Evolutionary conservation across 768 basidiomycete genomes (phyloP).

Genomic region (Trametes coccinea): DNA sequence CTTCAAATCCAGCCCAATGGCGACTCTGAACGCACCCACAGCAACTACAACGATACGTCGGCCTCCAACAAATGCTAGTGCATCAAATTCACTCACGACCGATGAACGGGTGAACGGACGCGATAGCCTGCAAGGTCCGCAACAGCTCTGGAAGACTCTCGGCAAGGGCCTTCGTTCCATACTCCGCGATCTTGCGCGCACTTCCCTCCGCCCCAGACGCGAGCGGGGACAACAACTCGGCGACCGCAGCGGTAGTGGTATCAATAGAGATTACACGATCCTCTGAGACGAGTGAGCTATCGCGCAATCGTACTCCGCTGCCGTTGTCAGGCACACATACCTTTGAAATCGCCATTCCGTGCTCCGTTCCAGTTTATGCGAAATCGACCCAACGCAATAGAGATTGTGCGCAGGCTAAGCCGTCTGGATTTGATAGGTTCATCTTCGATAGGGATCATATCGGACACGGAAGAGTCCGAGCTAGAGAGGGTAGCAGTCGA

Average conservation of each 20-base stretch:
- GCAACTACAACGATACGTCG: conserved; percentile 37
- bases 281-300: not conserved
- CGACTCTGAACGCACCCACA: conserved; percentile 52
- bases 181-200: conserved; percentile 6
- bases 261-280: conserved; percentile 3
- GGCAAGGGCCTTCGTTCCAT: conserved; percentile 20
- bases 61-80: not conserved
- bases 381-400: not conserved
- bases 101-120: conserved; percentile 31
- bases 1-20: conserved; percentile 50
- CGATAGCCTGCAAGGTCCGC: conserved; percentile 31
- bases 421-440: not conserved
- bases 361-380: not conserved
- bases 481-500: not conserved
- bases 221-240: conserved; percentile 10
- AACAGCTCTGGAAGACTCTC: conserved; percentile 31
- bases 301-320: not conserved
- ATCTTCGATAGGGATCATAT: not conserved
- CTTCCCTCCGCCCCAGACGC: conserved; percentile 3
- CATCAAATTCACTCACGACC: conserved; percentile 22
- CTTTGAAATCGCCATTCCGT: not conserved
- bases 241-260: not conserved
- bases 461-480: not conserved
- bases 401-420: not conserved
- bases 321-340: not conserved